phyloP scores from a whole-genome alignment of 2,329 filamentous ascomycete species.

The Nigrospora oryzae region DNA sequence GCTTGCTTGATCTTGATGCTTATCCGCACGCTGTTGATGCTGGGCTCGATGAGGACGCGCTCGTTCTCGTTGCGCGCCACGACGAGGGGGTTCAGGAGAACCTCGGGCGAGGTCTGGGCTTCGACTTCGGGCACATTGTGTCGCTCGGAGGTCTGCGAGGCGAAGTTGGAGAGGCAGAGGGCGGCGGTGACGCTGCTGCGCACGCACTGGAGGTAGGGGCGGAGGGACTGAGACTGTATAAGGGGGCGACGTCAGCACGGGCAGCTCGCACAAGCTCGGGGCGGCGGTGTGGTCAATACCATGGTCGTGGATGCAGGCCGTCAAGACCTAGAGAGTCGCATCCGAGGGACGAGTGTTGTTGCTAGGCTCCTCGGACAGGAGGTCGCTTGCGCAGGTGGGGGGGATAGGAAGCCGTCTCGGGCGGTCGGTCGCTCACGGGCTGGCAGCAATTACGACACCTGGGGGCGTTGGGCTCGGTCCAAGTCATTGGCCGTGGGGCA shows the following conservation, averaged over 20 bases:
- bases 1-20: constrained; percentile 99
- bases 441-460: no score
- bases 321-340: constrained; percentile 1
- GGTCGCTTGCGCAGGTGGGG: no score
- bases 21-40: constrained; percentile 92
- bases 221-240: constrained; percentile 81
- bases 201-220: constrained; percentile 93
- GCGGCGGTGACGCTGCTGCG: constrained; percentile 90
- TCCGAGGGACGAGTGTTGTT: neutral
- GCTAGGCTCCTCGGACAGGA: no score
- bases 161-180: constrained; percentile 92
- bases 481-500: no score
- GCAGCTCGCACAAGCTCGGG: neutral
- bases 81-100: constrained; percentile 82
- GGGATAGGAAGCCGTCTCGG: no score
- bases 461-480: no score
- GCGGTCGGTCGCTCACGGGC: no score
- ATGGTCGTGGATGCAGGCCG: neutral
- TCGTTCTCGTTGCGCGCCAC: constrained; percentile 96
- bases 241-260: neutral
- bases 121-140: constrained; percentile 99
- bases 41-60: constrained; percentile 90
- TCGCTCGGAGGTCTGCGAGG: constrained; percentile 89
- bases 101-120: constrained; percentile 84
- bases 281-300: neutral